A percentile compares a stretch with the other conserved stretches of the same genome.
phyloP scores from a whole-genome alignment of 441 rosid species.

The Adansonia gregorii region DNA sequence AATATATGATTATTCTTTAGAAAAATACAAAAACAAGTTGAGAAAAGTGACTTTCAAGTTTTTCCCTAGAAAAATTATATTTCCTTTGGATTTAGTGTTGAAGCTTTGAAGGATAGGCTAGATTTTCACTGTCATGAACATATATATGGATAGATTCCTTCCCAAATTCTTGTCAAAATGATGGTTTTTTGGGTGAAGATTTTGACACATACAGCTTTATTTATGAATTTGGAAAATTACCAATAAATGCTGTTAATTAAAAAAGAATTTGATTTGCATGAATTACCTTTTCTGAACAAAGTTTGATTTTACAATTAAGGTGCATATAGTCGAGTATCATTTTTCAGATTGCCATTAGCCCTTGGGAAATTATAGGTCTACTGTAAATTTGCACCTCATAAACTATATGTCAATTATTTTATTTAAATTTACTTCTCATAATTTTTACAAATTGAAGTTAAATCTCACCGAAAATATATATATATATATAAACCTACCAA shows the following conservation, averaged over 20 bases:
- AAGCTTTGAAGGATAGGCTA: neutral
- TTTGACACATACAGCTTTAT: conserved; percentile 19
- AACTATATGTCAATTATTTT: neutral
- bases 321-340: neutral
- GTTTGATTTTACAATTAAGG: conserved; percentile 11
- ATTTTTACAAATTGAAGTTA: too few species aligned
- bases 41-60: neutral
- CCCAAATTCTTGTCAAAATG: neutral
- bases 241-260: conserved; percentile 6
- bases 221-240: conserved; percentile 21
- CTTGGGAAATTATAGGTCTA: neutral
- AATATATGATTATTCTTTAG: neutral
- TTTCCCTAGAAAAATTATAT: conserved; percentile 18
- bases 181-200: conserved; percentile 17
- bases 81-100: conserved; percentile 13
- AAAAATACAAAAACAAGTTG: conserved; percentile 21
- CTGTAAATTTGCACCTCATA: neutral
- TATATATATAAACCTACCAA: too few species aligned
- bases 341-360: neutral
- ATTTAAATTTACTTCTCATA: neutral
- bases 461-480: too few species aligned
- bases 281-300: conserved; percentile 6
- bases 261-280: neutral
- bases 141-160: conserved; percentile 15
- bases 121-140: neutral